Evolutionary conservation across 176 grass and related monocot species (phyloP), one percentile per base, ranked within the genome.

Genomic region (Triticum dicoccoides): DNA sequence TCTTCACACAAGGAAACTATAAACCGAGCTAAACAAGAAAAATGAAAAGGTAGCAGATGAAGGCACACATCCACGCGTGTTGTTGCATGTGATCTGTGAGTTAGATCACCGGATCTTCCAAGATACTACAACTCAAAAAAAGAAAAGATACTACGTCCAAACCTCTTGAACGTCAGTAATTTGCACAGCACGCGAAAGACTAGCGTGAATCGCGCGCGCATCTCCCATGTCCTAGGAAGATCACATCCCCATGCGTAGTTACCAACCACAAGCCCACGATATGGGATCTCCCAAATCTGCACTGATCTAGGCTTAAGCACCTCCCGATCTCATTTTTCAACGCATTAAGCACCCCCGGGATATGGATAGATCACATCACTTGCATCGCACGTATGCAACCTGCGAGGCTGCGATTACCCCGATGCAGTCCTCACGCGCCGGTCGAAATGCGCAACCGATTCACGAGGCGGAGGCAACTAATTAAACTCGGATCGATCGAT

Each of bases 211-310:
- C 32, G 61, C 61, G 35, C 59, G 37, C 61, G 37, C 38, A 80
- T 72, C 52, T 23, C 68, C 77, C 18, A 14, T 11, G 11, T 74
- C 69, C 68, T 24, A 74, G 56, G 61, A 87, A 73, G 78, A 87
- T 81, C 78, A 65, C 27, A 45, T 65, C 34, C 80, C 49, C 9
- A 61, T 30, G n/a, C 15, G 35, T 33, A 47, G 42, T 62, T 24
- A 47, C 41, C 37, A 75, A 24, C 20, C 13, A 34, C 59, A 35
- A 54, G 51, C 51, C 51, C 51, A 54, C 51, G 51, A 54, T 54
- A 54, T 6, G 74, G 54, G 74, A 77, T 77, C 74, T 33, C 47
- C 4, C 47, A 33, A 56, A 77, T 77, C 47, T 33, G 68, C 68
- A 70, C 34, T 8, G 66, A 69, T 11, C 5, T 69, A 69, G 66